phyloP scores from a whole-genome alignment of 345 rosid genomes.

The Salix viminalis region DNA sequence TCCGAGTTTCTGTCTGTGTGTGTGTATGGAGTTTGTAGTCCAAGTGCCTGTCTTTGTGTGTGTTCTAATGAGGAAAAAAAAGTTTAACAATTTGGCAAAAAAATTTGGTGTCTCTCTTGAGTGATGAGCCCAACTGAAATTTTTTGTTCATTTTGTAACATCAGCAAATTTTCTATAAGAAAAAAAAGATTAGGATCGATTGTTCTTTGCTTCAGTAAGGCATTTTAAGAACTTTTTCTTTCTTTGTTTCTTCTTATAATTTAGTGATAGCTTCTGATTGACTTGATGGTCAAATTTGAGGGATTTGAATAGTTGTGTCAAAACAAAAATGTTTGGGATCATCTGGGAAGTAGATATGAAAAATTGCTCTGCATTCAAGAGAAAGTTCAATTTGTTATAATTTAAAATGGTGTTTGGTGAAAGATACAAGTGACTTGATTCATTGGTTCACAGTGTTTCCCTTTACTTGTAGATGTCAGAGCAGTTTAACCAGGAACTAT shows the following conservation, averaged over 20 bases:
- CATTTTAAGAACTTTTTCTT: not conserved
- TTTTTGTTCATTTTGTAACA: not conserved
- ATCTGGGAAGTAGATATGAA: not conserved
- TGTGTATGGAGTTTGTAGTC: not conserved
- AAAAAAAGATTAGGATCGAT: not conserved
- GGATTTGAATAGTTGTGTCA: not conserved
- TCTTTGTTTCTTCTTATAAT: not conserved
- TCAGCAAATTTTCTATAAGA: not conserved
- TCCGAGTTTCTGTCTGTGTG: not conserved
- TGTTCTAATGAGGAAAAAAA: not conserved
- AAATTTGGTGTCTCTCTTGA: not conserved
- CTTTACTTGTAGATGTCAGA: slow-evolving; percentile 28
- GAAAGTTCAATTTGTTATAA: not conserved
- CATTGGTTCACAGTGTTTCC: not conserved
- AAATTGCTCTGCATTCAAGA: not conserved
- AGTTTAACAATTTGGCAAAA: not conserved
- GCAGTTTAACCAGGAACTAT: slow-evolving; percentile 30
- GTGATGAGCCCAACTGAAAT: not conserved
- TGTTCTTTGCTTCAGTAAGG: not conserved
- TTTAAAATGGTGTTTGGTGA: not conserved
- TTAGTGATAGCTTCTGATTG: not conserved
- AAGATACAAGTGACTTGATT: not conserved
- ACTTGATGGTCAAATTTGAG: not conserved
- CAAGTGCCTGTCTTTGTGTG: not conserved
- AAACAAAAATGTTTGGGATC: not conserved